phyloP scores from a whole-genome alignment of 2,329 filamentous ascomycete genomes.

The Colletotrichum sp. region DNA sequence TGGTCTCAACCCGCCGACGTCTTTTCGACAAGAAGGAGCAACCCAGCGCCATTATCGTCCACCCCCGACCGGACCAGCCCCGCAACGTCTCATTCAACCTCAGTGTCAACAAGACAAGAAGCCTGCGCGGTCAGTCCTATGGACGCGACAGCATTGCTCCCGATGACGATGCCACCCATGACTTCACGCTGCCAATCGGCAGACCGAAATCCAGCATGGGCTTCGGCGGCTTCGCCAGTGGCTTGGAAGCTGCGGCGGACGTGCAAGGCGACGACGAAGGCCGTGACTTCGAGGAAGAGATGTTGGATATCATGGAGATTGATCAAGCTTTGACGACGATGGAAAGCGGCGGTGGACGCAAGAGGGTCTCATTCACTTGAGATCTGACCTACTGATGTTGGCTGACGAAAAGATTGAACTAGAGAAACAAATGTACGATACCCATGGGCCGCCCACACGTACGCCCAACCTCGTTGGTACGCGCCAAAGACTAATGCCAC shows the following conservation, averaged over 20 bases:
- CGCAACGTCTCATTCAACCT: constrained; percentile 55
- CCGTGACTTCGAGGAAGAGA: constrained; percentile 62
- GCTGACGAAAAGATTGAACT: constrained; percentile 17
- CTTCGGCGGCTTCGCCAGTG: constrained; percentile 59
- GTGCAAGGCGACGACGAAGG: constrained; percentile 51
- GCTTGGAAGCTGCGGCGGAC: constrained; percentile 59
- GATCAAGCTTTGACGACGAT: constrained; percentile 63
- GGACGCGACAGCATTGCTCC: neutral
- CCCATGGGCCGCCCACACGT: constrained; percentile 27
- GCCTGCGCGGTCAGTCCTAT: constrained; percentile 2
- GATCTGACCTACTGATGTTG: neutral
- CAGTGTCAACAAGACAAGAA: constrained; percentile 42
- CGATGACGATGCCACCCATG: constrained; percentile 22
- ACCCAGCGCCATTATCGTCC: constrained; percentile 60
- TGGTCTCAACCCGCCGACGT: constrained; percentile 33
- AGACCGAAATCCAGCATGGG: constrained; percentile 46
- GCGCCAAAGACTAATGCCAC: constrained; percentile 9
- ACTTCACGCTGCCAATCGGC: constrained; percentile 25
- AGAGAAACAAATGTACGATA: constrained; percentile 41
- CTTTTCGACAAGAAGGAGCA: constrained; percentile 35
- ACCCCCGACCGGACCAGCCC: constrained; percentile 45
- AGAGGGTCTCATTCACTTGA: constrained; percentile 57
- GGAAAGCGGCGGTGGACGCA: constrained; percentile 55
- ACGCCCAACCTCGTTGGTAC: neutral
- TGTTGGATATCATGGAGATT: constrained; percentile 71